Evolutionary conservation across 139 green algal species (phyloP).

Genomic region (Choricystis sp.): DNA sequence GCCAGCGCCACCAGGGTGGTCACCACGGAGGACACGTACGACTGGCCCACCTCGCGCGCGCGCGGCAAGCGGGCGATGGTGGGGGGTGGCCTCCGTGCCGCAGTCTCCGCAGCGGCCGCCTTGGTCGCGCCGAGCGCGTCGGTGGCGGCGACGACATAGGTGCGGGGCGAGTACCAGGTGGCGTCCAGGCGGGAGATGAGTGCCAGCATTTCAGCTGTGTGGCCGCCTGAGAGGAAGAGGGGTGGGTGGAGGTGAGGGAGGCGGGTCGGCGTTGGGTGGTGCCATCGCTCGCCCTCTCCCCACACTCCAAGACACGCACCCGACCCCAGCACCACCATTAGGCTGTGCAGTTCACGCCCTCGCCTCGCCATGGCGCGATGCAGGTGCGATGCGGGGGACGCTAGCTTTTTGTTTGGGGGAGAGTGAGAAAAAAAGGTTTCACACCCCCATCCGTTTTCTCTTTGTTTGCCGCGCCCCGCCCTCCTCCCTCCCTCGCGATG

Average conservation of each 20-base stretch:
- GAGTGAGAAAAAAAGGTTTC: too few relatives aligned
- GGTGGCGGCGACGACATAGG: conserved; percentile 56
- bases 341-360: background rate
- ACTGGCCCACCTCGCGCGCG: conserved; percentile 72
- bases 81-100: background rate
- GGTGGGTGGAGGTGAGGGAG: background rate
- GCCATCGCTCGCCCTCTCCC: too few relatives aligned
- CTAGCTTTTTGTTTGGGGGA: background rate
- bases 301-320: conserved; percentile 32
- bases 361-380: background rate
- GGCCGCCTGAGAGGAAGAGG: conserved; percentile 42
- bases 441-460: too few relatives aligned
- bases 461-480: too few relatives aligned
- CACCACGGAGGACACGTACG: conserved; percentile 44
- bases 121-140: conserved; percentile 48
- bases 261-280: background rate
- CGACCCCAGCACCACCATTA: conserved; percentile 63
- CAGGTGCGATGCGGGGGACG: background rate
- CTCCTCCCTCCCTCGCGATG: too few relatives aligned
- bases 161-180: conserved; percentile 32
- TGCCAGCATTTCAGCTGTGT: conserved; percentile 82
- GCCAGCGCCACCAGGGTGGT: conserved; percentile 41
- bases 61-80: conserved; percentile 34
- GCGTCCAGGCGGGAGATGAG: conserved; percentile 40
- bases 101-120: conserved; percentile 21